These are phyloP conservation scores for Arabidopsis arenosa DNA, from an alignment of 345 rosid genomes.

Conservation along the genomic window DNA sequence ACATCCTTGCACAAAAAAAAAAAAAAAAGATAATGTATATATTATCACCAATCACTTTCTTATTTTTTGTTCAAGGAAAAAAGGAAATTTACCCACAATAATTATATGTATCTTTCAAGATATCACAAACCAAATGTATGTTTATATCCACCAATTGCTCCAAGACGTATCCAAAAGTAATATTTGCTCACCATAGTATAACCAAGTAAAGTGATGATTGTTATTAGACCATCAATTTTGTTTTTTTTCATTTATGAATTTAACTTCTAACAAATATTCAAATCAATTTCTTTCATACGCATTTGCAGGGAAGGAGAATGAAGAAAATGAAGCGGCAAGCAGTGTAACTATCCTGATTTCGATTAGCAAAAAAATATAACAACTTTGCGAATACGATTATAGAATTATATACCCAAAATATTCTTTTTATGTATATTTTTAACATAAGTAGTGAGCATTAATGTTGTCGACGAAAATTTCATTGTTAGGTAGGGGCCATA, in stretches of 20 bases:
- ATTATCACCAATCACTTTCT: too few species aligned
- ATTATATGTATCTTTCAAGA: too few species aligned
- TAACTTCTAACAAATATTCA: background rate
- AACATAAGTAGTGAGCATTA: conserved; percentile 22
- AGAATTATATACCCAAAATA: background rate
- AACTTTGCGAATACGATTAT: background rate
- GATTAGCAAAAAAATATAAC: background rate
- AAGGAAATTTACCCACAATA: too few species aligned
- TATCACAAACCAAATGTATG: too few species aligned
- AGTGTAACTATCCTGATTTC: background rate
- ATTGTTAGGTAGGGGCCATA: conserved; percentile 46
- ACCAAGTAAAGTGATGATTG: background rate
- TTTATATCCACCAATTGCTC: background rate
- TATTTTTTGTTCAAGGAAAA: background rate
- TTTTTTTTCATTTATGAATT: background rate
- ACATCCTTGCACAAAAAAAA: too few species aligned
- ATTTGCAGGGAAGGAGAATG: background rate
- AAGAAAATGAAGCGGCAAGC: background rate
- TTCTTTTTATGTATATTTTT: background rate
- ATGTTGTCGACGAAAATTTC: conserved; percentile 32
- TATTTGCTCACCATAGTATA: background rate
- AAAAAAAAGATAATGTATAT: too few species aligned
- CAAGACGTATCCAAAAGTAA: too few species aligned
- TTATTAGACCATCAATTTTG: background rate
- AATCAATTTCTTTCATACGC: background rate